Percentiles rank a stretch among this genome's conserved stretches.
Conservation (phyloP, 257 asterid genomes). For the Parsonsia alboflavescens region DNA sequence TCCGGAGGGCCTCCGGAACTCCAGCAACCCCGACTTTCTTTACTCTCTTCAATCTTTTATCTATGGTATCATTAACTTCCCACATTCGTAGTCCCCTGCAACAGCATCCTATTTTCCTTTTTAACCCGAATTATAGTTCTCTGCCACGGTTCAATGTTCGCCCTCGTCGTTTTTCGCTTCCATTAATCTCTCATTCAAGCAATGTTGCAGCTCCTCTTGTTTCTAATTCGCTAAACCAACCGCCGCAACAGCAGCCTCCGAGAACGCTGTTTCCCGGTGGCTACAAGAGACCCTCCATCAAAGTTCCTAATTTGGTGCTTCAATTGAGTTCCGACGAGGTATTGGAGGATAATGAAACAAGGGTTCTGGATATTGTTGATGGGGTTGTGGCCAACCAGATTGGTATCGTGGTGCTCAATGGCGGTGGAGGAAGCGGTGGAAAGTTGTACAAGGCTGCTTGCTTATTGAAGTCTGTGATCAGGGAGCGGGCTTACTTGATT, state of each 20-base stretch:
- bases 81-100: neutral
- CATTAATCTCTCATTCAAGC: neutral
- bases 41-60: neutral
- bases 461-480: constrained; percentile 66
- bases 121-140: neutral
- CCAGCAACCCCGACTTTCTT: neutral
- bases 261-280: constrained; percentile 84
- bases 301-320: constrained; percentile 63
- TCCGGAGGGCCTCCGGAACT: neutral
- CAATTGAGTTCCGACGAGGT: constrained; percentile 54
- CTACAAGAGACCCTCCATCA: constrained; percentile 91
- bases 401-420: constrained; percentile 76
- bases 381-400: constrained; percentile 54
- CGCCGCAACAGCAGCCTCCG: constrained; percentile 39
- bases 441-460: constrained; percentile 78
- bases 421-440: constrained; percentile 60
- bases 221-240: constrained; percentile 39
- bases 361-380: constrained; percentile 50
- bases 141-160: constrained; percentile 16
- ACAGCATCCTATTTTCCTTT: neutral
- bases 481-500: constrained; percentile 75
- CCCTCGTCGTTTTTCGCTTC: constrained; percentile 13
- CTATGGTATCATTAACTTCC: constrained; percentile 16
- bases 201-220: constrained; percentile 5
- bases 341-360: constrained; percentile 31